Evolutionary conservation across 2,329 filamentous ascomycete genomes (phyloP), one percentile per base, ranked within the genome.

Genomic region (Colletotrichum cordylinicola): DNA sequence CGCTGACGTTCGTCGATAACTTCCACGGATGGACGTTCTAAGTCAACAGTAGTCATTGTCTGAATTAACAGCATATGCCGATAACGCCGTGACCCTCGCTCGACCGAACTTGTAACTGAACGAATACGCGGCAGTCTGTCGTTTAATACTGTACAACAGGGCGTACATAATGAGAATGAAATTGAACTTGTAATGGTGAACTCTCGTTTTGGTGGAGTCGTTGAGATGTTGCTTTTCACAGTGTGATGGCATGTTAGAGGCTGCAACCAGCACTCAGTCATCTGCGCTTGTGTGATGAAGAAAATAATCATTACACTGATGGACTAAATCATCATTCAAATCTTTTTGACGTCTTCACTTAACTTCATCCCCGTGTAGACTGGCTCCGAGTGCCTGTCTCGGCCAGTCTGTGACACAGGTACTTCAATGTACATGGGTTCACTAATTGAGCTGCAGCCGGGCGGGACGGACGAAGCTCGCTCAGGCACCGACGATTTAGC

Each of bases 1-100:
- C 94, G 2, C 89, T 95, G 27, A 90, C 91, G 66, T 94, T 96
- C 84, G 93, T 91, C 4, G 92, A 95, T 77, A 93, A 94, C 74
- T 96, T 96, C 81, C 84, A 91, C 52, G 92, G 92, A 0, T 96
- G 94, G 94, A 83, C 83, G 7, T 86, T 84, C 77, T 86, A 74
- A 82, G 21, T 21, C 15, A 21, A 21, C 31, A 62, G 18, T 35
- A 35, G 31, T 61, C 2, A 18, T 2, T 37, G 33, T n/a, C 31
- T 62, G 21, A 62, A 62, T 6, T 15, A 62, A 62, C 31, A 62
- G 21, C 58, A 62, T 31, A n/a, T 33, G 58, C 33, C 31, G 31
- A 62, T 21, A 15, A 35, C 7, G n/a, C 31, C 31, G 21, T 9
- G 18, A 15, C 37, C 8, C 29, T 29, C 43, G 39, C 55, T 35